These are phyloP conservation scores for Nakazawaea molendinolei DNA, from an alignment of 805 yeast genomes.

Conservation along the genomic window DNA sequence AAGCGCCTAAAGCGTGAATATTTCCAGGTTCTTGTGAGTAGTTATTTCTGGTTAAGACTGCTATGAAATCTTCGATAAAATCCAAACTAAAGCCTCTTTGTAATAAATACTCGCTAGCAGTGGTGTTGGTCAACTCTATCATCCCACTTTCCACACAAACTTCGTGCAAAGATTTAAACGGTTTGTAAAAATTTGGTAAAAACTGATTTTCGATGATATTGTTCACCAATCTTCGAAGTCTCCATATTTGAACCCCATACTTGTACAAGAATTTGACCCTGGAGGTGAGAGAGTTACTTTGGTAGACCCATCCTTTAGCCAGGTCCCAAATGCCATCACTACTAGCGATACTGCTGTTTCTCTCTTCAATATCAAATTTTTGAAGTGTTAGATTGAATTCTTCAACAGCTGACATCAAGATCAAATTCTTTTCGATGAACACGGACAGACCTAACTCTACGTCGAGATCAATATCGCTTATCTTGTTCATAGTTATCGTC, in stretches of 20 bases:
- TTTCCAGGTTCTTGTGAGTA: slow-evolving; percentile 33
- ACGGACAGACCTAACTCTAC: slow-evolving; percentile 42
- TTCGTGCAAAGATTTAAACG: slow-evolving; percentile 25
- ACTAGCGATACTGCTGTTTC: slow-evolving; percentile 6
- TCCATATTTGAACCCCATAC: slow-evolving; percentile 26
- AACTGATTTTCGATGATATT: slow-evolving; percentile 22
- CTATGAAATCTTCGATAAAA: slow-evolving; percentile 25
- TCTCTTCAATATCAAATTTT: slow-evolving; percentile 14
- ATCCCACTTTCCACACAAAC: slow-evolving; percentile 21
- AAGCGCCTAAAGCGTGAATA: slow-evolving; percentile 37
- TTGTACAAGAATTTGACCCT: slow-evolving; percentile 20
- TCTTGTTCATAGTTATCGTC: slow-evolving; percentile 28
- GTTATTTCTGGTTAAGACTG: slow-evolving; percentile 36
- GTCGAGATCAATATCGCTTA: slow-evolving; percentile 17
- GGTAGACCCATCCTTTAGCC: slow-evolving; percentile 16
- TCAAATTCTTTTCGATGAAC: slow-evolving; percentile 33
- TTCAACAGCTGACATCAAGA: slow-evolving; percentile 30
- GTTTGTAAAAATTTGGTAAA: slow-evolving; percentile 25
- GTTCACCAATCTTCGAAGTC: slow-evolving; percentile 16
- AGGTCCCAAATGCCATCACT: slow-evolving; percentile 34
- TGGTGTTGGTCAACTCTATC: slow-evolving; percentile 15
- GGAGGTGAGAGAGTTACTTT: slow-evolving; percentile 2
- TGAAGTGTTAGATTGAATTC: slow-evolving; percentile 25
- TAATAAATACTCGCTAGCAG: slow-evolving; percentile 22
- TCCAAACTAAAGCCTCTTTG: neutral